Conservation (phyloP, 495 filamentous ascomycete species). For the Aspergillus conjunctus region DNA sequence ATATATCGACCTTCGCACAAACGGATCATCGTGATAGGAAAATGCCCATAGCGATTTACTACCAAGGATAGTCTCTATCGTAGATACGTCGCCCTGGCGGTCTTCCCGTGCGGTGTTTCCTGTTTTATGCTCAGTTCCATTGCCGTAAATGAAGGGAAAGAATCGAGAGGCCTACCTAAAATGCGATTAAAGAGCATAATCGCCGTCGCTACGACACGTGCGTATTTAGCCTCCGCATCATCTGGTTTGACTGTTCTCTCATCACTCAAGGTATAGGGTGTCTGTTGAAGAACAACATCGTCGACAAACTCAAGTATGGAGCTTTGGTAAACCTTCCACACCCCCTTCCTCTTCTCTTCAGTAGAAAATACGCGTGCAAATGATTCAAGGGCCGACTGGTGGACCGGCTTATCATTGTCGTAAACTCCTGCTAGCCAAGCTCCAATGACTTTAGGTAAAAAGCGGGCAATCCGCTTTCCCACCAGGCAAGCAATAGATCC, state of each 20-base stretch:
- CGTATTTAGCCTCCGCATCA: slow-evolving; percentile 82
- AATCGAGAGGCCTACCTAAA: slow-evolving; percentile 38
- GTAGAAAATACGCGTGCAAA: slow-evolving; percentile 72
- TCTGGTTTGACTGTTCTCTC: slow-evolving; percentile 79
- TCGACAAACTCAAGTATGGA: slow-evolving; percentile 79
- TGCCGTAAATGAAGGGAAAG: background rate
- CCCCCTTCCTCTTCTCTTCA: slow-evolving; percentile 70
- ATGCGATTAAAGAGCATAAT: slow-evolving; percentile 49
- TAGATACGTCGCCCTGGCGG: slow-evolving; percentile 48
- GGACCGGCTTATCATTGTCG: slow-evolving; percentile 76
- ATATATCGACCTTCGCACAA: slow-evolving; percentile 70
- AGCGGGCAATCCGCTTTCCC: slow-evolving; percentile 77
- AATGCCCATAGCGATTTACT: slow-evolving; percentile 78
- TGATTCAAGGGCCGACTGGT: slow-evolving; percentile 72
- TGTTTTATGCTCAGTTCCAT: slow-evolving; percentile 21
- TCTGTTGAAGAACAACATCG: slow-evolving; percentile 75
- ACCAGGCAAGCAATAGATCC: slow-evolving; percentile 69
- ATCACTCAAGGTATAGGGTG: slow-evolving; percentile 79
- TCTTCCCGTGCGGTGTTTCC: slow-evolving; percentile 52
- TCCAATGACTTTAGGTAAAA: slow-evolving; percentile 74
- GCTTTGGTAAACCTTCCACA: slow-evolving; percentile 76
- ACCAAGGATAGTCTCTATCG: slow-evolving; percentile 59
- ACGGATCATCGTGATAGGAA: slow-evolving; percentile 63
- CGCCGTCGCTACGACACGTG: slow-evolving; percentile 69
- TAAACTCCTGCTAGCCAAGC: slow-evolving; percentile 87